Evolutionary conservation across 768 basidiomycete species (phyloP), one percentile per base, ranked within the genome.

Genomic region (Leccinum subgranulosum): DNA sequence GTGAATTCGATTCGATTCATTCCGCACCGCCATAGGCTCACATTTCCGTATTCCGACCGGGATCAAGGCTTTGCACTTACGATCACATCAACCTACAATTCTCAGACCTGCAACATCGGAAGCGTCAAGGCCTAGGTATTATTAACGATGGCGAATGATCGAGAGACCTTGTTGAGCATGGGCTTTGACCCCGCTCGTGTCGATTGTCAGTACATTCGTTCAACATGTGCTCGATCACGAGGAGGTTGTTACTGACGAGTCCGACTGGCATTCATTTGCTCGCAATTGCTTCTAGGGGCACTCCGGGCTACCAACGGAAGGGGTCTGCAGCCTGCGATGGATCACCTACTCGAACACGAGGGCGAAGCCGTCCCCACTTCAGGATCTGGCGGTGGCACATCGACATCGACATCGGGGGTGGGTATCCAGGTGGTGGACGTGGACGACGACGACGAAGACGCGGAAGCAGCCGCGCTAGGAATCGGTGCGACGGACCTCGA

Each of bases 321-420:
- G 28, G 96, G 94, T 3, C 77, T 98, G 0, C 95, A 97, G 69
- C 89, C 88, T 7, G 90, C 90, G 21, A 90, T 94, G 89, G 94
- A 97, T 66, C 87, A 90, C 72, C 76, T 97, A 36, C 74, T 97
- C 36, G 89, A 87, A 72, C 82, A 98, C 66, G 87, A 90, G 52
- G 83, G 83, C 6, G 77, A 92, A 57, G 78, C 87, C 1, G 77
- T 96, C 7, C 49, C 49, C 25, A 8, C 46, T 7, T 17, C 29
- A 7, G 27, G 15, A 15, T 48, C 45, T 28, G 47, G 47, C 17
- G 28, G 8, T 10, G n/a, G 21, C 27, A 8, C 27, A n/a, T 28
- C 11, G 46, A n/a, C 14, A 48, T 29, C 11, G 46, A n/a, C 14
- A 48, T 29, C 48, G 17, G 39, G 39, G 9, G 36, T 17, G 3